Percentiles rank a stretch among this genome's conserved stretches.
These are phyloP conservation scores for Backusella psychrophila DNA, from an alignment of 192 early-diverging fungal genomes.

Conservation along the genomic window DNA sequence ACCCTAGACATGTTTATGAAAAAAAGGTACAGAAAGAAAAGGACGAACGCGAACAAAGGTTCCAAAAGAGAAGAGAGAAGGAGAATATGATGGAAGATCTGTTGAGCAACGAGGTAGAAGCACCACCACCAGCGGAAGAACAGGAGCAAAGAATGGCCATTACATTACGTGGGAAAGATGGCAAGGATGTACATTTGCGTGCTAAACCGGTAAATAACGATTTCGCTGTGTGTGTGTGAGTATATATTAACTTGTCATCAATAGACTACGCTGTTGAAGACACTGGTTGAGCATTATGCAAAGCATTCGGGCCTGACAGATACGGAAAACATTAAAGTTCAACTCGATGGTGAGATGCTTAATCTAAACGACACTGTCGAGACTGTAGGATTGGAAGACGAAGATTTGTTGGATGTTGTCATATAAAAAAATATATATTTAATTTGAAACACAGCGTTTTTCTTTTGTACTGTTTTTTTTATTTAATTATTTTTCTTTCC, in stretches of 20 bases:
- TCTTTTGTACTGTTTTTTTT: not conserved
- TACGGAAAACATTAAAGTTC: slow-evolving; percentile 28
- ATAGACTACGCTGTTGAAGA: slow-evolving; percentile 40
- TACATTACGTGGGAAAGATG: slow-evolving; percentile 22
- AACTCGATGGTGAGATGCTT: slow-evolving; percentile 55
- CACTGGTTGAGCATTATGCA: slow-evolving; percentile 48
- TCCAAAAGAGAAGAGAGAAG: not conserved
- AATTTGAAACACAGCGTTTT: not conserved
- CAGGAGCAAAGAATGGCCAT: slow-evolving; percentile 2
- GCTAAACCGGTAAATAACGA: slow-evolving; percentile 18
- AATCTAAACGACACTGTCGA: slow-evolving; percentile 35
- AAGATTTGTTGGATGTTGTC: slow-evolving; percentile 46
- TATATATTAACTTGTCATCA: not conserved
- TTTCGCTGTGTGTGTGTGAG: not conserved
- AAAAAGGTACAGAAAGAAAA: slow-evolving; percentile 14
- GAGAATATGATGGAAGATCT: slow-evolving; percentile 1
- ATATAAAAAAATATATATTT: not conserved
- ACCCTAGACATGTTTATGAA: slow-evolving; percentile 7
- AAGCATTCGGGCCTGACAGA: slow-evolving; percentile 27
- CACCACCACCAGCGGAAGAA: not conserved
- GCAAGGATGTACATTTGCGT: slow-evolving; percentile 15
- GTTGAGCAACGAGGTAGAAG: not conserved
- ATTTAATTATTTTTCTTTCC: not conserved
- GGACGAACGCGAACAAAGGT: not conserved
- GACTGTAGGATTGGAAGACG: slow-evolving; percentile 59